Evolutionary conservation across 192 early-diverging fungal species (phyloP).

Genomic region (Jimgerdemannia lactiflua): DNA sequence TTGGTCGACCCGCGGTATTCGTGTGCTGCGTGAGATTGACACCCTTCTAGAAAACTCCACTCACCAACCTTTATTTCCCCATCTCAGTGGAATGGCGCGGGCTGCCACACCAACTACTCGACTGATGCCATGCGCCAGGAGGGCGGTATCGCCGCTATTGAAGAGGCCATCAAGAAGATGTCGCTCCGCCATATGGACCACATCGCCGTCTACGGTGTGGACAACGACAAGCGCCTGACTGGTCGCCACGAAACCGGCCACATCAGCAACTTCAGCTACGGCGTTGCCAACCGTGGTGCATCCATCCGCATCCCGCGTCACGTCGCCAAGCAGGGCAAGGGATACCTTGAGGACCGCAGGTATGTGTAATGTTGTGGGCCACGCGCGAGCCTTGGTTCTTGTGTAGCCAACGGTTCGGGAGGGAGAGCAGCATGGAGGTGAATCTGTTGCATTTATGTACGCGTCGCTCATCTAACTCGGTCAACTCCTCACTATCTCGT

Average conservation of each 20-base stretch:
- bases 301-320: slow-evolving; percentile 58
- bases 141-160: slow-evolving; percentile 46
- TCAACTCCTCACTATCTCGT: neutral
- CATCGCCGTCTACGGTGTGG: slow-evolving; percentile 56
- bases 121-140: slow-evolving; percentile 45
- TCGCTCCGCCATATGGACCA: slow-evolving; percentile 38
- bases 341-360: slow-evolving; percentile 51
- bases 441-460: no score
- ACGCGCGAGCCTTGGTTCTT: no score
- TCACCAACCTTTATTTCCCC: neutral
- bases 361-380: neutral
- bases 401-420: no score
- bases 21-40: neutral
- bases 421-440: no score
- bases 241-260: slow-evolving; percentile 53
- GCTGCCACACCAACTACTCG: slow-evolving; percentile 55
- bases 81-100: slow-evolving; percentile 49
- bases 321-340: slow-evolving; percentile 48
- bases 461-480: no score
- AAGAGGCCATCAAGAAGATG: slow-evolving; percentile 52
- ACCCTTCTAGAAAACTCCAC: neutral
- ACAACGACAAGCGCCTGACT: slow-evolving; percentile 53
- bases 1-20: neutral
- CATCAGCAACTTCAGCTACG: slow-evolving; percentile 44
- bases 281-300: slow-evolving; percentile 54